These are phyloP conservation scores for Curvularia verruculosa DNA, from an alignment of 2,329 filamentous ascomycete genomes.

Conservation along the genomic window DNA sequence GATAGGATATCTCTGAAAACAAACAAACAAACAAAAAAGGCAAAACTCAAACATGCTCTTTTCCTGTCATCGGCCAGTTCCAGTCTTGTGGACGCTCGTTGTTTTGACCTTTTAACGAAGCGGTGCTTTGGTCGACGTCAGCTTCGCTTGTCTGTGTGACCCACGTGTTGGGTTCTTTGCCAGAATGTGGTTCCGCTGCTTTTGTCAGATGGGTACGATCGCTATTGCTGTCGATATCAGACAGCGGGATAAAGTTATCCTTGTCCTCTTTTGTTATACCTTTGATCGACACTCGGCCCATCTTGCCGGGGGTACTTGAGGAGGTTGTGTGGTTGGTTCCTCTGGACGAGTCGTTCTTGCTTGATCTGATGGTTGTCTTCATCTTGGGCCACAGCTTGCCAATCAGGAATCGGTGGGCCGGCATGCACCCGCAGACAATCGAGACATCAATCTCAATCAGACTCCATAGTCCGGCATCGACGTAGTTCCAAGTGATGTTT, in stretches of 20 bases:
- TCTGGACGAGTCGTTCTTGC: constrained; percentile 5
- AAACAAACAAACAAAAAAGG: neutral
- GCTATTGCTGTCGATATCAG: constrained; percentile 25
- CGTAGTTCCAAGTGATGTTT: constrained; percentile 51
- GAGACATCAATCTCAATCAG: constrained; percentile 44
- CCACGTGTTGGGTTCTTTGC: constrained; percentile 12
- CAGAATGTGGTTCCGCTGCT: neutral
- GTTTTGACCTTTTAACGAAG: constrained; percentile 1
- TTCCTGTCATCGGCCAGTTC: constrained; percentile 10
- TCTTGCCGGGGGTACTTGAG: constrained; percentile 7
- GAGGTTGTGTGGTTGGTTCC: constrained; percentile 7
- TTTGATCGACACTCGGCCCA: constrained; percentile 20
- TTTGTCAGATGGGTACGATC: constrained; percentile 6
- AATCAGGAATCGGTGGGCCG: constrained; percentile 32
- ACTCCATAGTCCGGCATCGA: constrained; percentile 50
- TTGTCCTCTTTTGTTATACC: constrained; percentile 24
- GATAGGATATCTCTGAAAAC: neutral
- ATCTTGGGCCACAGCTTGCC: constrained; percentile 24
- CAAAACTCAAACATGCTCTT: constrained; percentile 19
- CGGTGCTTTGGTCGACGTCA: constrained; percentile 3
- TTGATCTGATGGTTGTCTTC: constrained; percentile 17
- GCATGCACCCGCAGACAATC: constrained; percentile 53
- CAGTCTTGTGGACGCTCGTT: constrained; percentile 15
- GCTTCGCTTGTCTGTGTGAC: constrained; percentile 13
- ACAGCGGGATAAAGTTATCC: constrained; percentile 29